These are phyloP conservation scores for Dysphania ambrosioides DNA, from an alignment of 148 eudicot species.

Conservation along the genomic window DNA sequence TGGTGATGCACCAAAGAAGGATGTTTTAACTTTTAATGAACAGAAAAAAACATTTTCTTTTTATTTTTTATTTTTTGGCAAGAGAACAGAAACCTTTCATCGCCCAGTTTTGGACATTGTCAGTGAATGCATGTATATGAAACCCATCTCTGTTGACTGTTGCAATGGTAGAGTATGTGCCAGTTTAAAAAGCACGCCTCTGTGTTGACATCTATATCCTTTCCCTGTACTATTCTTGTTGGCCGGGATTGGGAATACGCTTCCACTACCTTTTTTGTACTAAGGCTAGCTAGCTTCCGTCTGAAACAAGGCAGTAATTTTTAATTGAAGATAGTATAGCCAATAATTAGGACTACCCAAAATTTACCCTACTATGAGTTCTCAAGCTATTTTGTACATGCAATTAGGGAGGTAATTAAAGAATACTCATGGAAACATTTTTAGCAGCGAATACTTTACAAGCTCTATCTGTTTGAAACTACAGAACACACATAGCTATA, in stretches of 20 bases:
- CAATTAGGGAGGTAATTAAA: neutral
- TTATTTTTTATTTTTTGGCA: no score
- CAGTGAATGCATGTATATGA: no score
- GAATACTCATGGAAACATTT: no score
- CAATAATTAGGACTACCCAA: neutral
- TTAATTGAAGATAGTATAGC: neutral
- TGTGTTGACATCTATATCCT: slow-evolving; percentile 45
- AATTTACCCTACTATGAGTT: neutral
- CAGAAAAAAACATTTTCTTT: no score
- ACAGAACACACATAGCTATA: no score
- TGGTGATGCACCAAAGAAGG: no score
- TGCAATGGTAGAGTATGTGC: slow-evolving; percentile 3
- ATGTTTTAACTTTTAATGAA: no score
- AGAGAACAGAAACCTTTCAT: no score
- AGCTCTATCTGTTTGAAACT: no score
- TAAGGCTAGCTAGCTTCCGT: slow-evolving; percentile 79
- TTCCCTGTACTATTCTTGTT: slow-evolving; percentile 96
- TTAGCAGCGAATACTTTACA: no score
- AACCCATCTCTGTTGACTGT: neutral
- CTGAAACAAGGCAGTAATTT: slow-evolving; percentile 33
- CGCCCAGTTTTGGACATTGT: no score
- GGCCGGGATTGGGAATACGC: slow-evolving; percentile 98
- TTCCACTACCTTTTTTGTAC: slow-evolving; percentile 71
- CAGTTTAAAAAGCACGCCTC: slow-evolving; percentile 43
- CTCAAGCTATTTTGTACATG: neutral